phyloP scores from a whole-genome alignment of 2,329 filamentous ascomycete genomes.

The Ceratocystis lukuohia region DNA sequence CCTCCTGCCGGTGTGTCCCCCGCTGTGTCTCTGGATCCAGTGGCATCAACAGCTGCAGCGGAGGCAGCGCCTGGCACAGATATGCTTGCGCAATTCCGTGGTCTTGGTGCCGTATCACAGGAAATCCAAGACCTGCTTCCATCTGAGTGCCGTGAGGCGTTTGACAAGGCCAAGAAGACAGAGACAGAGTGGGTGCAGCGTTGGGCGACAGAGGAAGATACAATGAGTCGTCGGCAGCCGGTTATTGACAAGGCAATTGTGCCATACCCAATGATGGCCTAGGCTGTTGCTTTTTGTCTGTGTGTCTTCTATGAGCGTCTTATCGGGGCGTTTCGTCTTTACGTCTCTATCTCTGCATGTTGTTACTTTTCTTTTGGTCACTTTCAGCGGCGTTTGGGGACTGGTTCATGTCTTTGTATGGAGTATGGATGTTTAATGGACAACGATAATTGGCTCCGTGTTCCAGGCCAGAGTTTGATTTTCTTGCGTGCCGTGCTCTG shows the following conservation, averaged over 20 bases:
- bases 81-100: constrained; percentile 42
- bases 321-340: constrained; percentile 20
- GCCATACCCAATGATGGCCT: constrained; percentile 38
- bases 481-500: neutral
- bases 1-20: constrained; percentile 36
- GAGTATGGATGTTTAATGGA: constrained; percentile 3
- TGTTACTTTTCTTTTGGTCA: constrained; percentile 5
- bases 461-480: neutral
- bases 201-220: constrained; percentile 42
- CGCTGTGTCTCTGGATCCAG: constrained; percentile 31
- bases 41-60: constrained; percentile 24
- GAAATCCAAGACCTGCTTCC: constrained; percentile 55
- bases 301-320: neutral
- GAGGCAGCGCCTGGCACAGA: constrained; percentile 25
- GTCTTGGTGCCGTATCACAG: constrained; percentile 49
- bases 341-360: neutral
- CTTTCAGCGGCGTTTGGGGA: neutral
- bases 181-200: constrained; percentile 60
- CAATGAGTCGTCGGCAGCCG: constrained; percentile 35
- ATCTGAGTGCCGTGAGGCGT: constrained; percentile 56
- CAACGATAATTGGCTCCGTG: neutral
- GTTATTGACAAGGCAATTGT: constrained; percentile 52
- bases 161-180: constrained; percentile 50
- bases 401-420: neutral
- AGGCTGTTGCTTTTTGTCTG: neutral